Evolutionary conservation across 768 basidiomycete genomes (phyloP), one percentile per base, ranked within the genome.

Genomic region (Serendipita sp.): DNA sequence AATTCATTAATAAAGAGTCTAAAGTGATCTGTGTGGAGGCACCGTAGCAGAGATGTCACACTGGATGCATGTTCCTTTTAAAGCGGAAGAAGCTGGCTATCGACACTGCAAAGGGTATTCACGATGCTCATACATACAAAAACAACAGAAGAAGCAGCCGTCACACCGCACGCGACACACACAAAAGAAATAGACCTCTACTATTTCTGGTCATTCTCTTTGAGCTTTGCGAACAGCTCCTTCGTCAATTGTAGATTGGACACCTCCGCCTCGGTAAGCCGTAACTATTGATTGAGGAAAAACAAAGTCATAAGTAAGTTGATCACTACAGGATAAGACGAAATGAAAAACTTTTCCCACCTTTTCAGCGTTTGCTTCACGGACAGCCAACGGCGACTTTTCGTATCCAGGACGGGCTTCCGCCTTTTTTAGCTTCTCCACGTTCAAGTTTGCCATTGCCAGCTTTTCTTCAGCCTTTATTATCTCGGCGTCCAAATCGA

Each of bases 401-500:
- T 82, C 81, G 72, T 97, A 96, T 70, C 89, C 87, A 0, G 85
- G 76, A 68, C 88, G 85, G 2, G 80, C 77, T 67, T 86, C 81
- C 16, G 84, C 72, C 74, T 92, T 94, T 66, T 76, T 69, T 41
- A 95, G 76, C 78, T 96, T 97, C 64, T 86, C 83, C 48, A 88
- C 76, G 68, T 83, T 86, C 62, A 88, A 67, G 63, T 79, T 77
- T 1, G 83, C 85, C 8, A 92, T 75, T 45, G 86, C 82, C 2
- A 89, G 80, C 75, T 94, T 96, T 82, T 96, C 97, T 71, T 91
- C 84, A 66, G 86, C 86, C 74, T 94, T 97, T 45, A 81, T 77
- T 51, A 96, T 88, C 75, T 98, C 95, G 1, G 82, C 83, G 51
- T 91, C 86, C 3, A 95, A 76, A 74, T 98, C 88, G 16, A n/a